Conservation (phyloP, 1,139 yeast genomes). For the Suhomyces yuchorum region DNA sequence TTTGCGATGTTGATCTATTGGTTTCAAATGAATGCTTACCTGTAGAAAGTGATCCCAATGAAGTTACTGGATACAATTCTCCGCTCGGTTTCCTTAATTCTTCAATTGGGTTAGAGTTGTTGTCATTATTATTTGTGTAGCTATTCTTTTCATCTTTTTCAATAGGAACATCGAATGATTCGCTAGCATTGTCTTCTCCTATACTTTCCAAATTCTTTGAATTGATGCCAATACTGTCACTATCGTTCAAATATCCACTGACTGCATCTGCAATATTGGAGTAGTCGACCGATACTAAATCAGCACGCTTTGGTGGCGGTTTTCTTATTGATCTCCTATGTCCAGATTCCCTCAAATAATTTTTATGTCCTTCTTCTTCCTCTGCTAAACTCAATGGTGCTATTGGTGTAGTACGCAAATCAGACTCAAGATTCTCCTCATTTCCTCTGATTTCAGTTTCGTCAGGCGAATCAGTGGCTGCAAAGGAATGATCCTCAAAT, state of each 20-base stretch:
- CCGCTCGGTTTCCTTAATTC: constrained; percentile 14
- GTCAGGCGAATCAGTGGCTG: not conserved
- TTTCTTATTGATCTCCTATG: constrained; percentile 40
- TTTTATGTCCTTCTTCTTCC: constrained; percentile 32
- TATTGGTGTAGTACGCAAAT: constrained; percentile 30
- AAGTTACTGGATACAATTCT: constrained; percentile 30
- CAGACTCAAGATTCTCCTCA: constrained; percentile 17
- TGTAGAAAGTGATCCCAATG: constrained; percentile 45
- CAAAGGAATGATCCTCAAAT: constrained; percentile 25
- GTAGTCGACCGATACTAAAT: constrained; percentile 30
- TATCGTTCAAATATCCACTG: constrained; percentile 25
- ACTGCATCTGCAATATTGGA: constrained; percentile 33
- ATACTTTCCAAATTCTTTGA: constrained; percentile 10
- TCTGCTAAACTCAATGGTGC: constrained; percentile 31
- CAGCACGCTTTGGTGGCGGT: constrained; percentile 31
- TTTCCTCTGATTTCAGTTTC: not conserved
- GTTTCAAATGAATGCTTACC: constrained; percentile 36
- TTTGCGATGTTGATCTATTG: constrained; percentile 12
- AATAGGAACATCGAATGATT: not conserved
- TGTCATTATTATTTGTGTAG: constrained; percentile 20
- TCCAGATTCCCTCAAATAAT: constrained; percentile 31
- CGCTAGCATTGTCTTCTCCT: constrained; percentile 9
- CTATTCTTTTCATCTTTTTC: not conserved
- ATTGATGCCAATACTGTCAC: constrained; percentile 8
- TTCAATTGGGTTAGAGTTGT: constrained; percentile 24